Percentiles rank a stretch among this genome's conserved stretches.
phyloP scores from a whole-genome alignment of 352 stramenopile species.

The Globisporangium abappressorium region DNA sequence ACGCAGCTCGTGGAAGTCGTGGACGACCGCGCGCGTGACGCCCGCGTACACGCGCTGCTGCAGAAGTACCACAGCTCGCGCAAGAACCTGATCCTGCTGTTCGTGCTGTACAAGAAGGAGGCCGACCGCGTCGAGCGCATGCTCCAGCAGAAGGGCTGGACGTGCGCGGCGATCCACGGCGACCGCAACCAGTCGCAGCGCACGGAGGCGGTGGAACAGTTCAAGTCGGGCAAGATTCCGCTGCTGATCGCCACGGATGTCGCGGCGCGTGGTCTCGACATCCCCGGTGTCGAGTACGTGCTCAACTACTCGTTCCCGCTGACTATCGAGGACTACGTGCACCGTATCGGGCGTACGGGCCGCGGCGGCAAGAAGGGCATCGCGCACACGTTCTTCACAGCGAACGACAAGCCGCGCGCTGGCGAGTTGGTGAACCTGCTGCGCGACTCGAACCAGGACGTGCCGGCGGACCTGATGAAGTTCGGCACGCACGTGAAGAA shows the following conservation, averaged over 20 bases:
- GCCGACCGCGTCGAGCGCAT: conserved; percentile 93
- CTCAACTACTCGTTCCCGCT: conserved; percentile 98
- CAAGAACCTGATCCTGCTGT: conserved; percentile 95
- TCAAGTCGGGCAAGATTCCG: conserved; percentile 93
- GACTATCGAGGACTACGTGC: conserved; percentile 98
- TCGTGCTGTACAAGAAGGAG: conserved; percentile 99
- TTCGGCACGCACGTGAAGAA: conserved; percentile 99
- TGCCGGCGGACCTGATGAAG: conserved; percentile 94
- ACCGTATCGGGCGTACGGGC: conserved; percentile 93
- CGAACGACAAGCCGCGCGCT: conserved; percentile 95
- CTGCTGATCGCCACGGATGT: conserved; percentile 97
- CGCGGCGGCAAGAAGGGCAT: conserved; percentile 94
- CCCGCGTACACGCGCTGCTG: conserved; percentile 88
- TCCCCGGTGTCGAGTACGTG: conserved; percentile 96
- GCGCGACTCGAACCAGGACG: conserved; percentile 90
- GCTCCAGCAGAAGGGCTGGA: conserved; percentile 91
- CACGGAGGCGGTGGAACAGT: conserved; percentile 90
- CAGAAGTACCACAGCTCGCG: conserved; percentile 89
- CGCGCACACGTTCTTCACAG: conserved; percentile 97
- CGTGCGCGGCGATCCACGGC: conserved; percentile 94
- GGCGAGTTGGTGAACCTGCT: conserved; percentile 96
- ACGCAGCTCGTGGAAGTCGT: conserved; percentile 95
- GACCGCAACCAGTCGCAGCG: conserved; percentile 94
- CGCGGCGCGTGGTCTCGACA: conserved; percentile 95
- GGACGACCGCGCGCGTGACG: conserved; percentile 89